Percentiles rank a stretch among this genome's conserved stretches.
Conservation (phyloP, 2,329 filamentous ascomycete species). For the Sporothrix phasma region DNA sequence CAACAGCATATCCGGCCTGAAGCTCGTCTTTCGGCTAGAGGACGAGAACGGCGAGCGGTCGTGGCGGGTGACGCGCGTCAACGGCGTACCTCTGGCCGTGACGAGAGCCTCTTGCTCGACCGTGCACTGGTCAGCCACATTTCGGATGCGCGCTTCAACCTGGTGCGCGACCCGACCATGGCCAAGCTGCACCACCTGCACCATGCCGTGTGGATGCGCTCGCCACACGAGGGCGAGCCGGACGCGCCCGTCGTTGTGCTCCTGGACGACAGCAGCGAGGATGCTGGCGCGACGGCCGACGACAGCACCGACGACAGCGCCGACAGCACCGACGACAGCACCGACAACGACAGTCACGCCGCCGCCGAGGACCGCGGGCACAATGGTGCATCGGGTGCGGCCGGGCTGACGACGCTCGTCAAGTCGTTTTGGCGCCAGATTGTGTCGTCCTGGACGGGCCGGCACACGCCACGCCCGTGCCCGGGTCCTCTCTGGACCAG, state of each 20-base stretch:
- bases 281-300: no score
- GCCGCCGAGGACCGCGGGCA: not conserved
- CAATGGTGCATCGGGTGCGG: not conserved
- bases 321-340: slow-evolving; percentile 8
- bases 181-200: slow-evolving; percentile 33
- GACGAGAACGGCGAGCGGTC: slow-evolving; percentile 35
- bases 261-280: slow-evolving; percentile 9
- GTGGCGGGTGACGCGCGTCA: slow-evolving; percentile 71
- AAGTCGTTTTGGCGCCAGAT: slow-evolving; percentile 37
- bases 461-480: slow-evolving; percentile 16
- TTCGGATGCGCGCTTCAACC: slow-evolving; percentile 74
- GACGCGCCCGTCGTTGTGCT: slow-evolving; percentile 12
- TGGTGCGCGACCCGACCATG: slow-evolving; percentile 54
- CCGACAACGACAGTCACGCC: not conserved
- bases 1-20: slow-evolving; percentile 46
- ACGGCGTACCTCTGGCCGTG: slow-evolving; percentile 68
- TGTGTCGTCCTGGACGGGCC: slow-evolving; percentile 34
- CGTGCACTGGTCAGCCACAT: slow-evolving; percentile 66
- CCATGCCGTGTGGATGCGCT: slow-evolving; percentile 60
- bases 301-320: slow-evolving; percentile 19
- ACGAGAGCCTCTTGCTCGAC: slow-evolving; percentile 76
- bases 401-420: slow-evolving; percentile 34
- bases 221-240: slow-evolving; percentile 18
- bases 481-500: not conserved
- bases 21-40: slow-evolving; percentile 59